Conservation (phyloP, 1,284 basidiomycete species). For the Flammula alnicola region DNA sequence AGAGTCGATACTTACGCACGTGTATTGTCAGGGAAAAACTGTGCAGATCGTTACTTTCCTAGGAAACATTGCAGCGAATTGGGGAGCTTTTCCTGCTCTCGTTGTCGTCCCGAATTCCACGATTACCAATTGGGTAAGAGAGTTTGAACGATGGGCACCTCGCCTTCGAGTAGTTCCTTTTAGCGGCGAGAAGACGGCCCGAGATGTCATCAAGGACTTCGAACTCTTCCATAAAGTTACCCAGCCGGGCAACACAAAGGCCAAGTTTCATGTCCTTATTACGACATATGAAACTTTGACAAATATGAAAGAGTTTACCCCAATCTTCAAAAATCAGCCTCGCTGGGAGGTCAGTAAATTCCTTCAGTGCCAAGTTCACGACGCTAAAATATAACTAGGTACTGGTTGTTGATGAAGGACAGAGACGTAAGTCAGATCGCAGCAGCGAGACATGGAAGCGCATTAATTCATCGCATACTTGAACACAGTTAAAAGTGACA, state of each 20-base stretch:
- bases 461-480: slow-evolving; percentile 2
- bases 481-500: slow-evolving; percentile 79
- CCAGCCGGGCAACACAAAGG: slow-evolving; percentile 47
- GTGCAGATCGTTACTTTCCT: slow-evolving; percentile 91
- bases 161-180: slow-evolving; percentile 81
- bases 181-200: slow-evolving; percentile 78
- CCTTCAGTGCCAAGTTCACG: too few relatives aligned
- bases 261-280: slow-evolving; percentile 84
- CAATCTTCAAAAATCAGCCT: slow-evolving; percentile 80
- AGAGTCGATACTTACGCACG: slow-evolving; percentile 9
- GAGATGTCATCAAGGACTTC: slow-evolving; percentile 81
- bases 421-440: slow-evolving; percentile 67
- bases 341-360: slow-evolving; percentile 81
- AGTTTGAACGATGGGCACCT: slow-evolving; percentile 94
- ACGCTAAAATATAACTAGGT: slow-evolving; percentile 38
- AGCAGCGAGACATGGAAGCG: not conserved
- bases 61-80: slow-evolving; percentile 70
- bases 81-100: slow-evolving; percentile 76
- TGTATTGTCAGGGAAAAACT: slow-evolving; percentile 78
- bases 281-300: slow-evolving; percentile 88
- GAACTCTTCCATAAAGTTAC: slow-evolving; percentile 73
- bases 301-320: slow-evolving; percentile 65
- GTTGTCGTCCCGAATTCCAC: slow-evolving; percentile 96
- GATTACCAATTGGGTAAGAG: slow-evolving; percentile 85
- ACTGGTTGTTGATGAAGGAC: slow-evolving; percentile 92